A percentile compares a stretch with the other conserved stretches of the same genome.
Conservation (phyloP, 2,329 filamentous ascomycete genomes). For the Monosporascus sp. region DNA sequence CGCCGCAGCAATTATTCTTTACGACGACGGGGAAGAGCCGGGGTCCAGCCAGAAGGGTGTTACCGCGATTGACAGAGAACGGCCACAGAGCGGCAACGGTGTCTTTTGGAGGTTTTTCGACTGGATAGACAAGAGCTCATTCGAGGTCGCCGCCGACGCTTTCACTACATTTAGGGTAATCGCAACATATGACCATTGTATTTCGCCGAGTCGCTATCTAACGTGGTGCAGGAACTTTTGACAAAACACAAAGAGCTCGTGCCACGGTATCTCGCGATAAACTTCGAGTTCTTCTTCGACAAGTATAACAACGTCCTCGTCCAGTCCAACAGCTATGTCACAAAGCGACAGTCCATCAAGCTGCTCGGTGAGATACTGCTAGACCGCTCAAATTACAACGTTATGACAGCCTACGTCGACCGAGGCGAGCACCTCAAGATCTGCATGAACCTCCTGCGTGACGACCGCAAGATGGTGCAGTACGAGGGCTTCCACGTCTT, state of each 20-base stretch:
- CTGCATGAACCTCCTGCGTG: constrained; percentile 93
- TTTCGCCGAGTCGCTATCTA: constrained; percentile 8
- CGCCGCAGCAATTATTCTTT: constrained; percentile 84
- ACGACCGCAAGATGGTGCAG: constrained; percentile 98
- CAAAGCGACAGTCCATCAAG: constrained; percentile 97
- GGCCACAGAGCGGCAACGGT: constrained; percentile 71
- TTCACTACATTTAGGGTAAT: constrained; percentile 91
- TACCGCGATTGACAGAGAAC: constrained; percentile 69
- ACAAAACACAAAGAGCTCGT: constrained; percentile 92
- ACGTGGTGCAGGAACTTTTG: constrained; percentile 66
- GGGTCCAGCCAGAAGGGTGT: constrained; percentile 72
- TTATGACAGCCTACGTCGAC: constrained; percentile 97
- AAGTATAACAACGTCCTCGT: constrained; percentile 85
- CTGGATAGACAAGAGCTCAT: constrained; percentile 95
- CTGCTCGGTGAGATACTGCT: constrained; percentile 90
- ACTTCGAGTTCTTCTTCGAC: constrained; percentile 90
- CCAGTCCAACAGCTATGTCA: constrained; percentile 93
- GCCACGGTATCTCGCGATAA: constrained; percentile 78
- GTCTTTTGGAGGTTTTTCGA: constrained; percentile 97
- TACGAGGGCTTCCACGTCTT: constrained; percentile 99
- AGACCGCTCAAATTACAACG: constrained; percentile 92
- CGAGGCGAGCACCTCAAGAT: constrained; percentile 94
- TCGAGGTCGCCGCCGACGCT: constrained; percentile 94
- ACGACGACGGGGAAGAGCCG: constrained; percentile 73
- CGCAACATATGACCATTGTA: neutral